Evolutionary conservation across 305 asterid species (phyloP).

Genomic region (Fraxinus velutina): DNA sequence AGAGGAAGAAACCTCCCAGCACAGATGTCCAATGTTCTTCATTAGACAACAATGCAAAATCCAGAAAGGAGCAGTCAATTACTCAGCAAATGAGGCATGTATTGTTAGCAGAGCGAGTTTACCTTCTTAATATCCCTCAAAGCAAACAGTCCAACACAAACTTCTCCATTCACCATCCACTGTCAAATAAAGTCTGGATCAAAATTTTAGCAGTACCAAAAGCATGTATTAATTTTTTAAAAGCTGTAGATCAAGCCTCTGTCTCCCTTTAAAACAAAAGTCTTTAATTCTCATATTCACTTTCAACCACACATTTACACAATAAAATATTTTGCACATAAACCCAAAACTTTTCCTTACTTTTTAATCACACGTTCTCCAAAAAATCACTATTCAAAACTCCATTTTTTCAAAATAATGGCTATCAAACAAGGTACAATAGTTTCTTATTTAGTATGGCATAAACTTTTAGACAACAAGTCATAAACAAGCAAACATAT

Average conservation of each 20-base stretch:
- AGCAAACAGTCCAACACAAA: slow-evolving; percentile 90
- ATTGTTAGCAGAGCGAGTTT: slow-evolving; percentile 15
- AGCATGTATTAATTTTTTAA: not conserved
- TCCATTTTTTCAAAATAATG: no score
- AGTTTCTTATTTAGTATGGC: not conserved
- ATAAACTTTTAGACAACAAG: slow-evolving; percentile 5
- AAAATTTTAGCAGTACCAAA: slow-evolving; percentile 12
- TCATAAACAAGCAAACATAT: not conserved
- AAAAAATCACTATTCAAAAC: not conserved
- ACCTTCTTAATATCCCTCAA: slow-evolving; percentile 85
- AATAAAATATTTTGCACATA: no score
- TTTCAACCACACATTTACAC: not conserved
- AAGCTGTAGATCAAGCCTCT: not conserved
- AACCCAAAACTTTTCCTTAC: not conserved
- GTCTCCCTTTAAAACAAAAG: not conserved
- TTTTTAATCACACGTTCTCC: not conserved
- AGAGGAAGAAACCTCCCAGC: not conserved
- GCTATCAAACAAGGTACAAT: not conserved
- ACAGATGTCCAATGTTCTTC: not conserved
- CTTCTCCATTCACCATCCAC: slow-evolving; percentile 99
- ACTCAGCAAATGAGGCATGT: not conserved
- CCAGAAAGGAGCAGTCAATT: not conserved
- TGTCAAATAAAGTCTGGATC: slow-evolving; percentile 34
- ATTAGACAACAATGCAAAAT: not conserved
- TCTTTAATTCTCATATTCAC: not conserved